These are phyloP conservation scores for Rhododendron molle DNA, from an alignment of 148 eudicot genomes.

Conservation along the genomic window DNA sequence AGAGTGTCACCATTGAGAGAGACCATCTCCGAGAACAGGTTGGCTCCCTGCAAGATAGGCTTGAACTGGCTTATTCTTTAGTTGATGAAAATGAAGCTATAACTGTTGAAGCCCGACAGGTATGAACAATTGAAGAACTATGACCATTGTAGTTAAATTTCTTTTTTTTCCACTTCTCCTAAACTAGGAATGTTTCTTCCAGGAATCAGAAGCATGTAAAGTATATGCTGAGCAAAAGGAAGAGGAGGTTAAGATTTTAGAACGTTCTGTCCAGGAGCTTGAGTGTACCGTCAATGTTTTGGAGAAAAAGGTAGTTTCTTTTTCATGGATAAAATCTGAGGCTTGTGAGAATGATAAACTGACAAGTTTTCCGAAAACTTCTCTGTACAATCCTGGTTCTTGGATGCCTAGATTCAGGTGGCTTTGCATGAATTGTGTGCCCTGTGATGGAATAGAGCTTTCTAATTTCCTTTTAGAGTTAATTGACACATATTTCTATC, in stretches of 20 bases:
- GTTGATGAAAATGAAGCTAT: conserved; percentile 75
- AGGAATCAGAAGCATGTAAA: conserved; percentile 65
- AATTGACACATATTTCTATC: not conserved
- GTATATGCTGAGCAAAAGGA: conserved; percentile 61
- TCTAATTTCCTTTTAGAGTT: not conserved
- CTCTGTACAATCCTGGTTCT: not conserved
- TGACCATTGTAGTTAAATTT: conserved; percentile 1
- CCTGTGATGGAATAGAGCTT: conserved; percentile 4
- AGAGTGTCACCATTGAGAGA: conserved; percentile 37
- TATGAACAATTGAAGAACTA: conserved; percentile 14
- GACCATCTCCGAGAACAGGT: conserved; percentile 40
- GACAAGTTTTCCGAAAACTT: not conserved
- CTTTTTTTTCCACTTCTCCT: not conserved
- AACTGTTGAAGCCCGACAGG: conserved; percentile 63
- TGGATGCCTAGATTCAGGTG: conserved; percentile 1
- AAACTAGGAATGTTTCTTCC: conserved; percentile 5
- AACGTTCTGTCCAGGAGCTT: conserved; percentile 63
- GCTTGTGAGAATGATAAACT: not conserved
- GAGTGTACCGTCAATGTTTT: conserved; percentile 56
- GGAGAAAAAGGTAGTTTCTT: conserved; percentile 48
- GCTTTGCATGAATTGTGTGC: not conserved
- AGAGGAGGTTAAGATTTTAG: conserved; percentile 65
- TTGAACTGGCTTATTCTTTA: conserved; percentile 40
- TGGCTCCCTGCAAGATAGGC: conserved; percentile 41
- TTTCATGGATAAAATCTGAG: not conserved